A percentile compares a stretch with the other conserved stretches of the same genome.
phyloP scores from a whole-genome alignment of 345 rosid species.

The Hypericum perforatum region DNA sequence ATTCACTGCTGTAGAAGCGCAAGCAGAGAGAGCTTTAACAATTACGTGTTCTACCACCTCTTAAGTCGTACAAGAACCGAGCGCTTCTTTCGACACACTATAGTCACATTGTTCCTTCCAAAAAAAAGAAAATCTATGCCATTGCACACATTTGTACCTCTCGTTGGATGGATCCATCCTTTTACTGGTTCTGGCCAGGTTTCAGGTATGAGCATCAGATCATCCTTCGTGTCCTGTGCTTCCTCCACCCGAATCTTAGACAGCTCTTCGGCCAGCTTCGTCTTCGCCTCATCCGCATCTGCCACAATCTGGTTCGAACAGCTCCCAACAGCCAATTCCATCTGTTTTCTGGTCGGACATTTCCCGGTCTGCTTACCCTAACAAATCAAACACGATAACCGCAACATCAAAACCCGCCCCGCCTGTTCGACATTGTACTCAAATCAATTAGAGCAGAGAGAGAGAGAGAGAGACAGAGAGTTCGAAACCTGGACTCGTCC shows the following conservation, averaged over 20 bases:
- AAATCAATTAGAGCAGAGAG: conserved; percentile 6
- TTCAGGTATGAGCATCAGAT: no score
- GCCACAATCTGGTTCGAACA: conserved; percentile 15
- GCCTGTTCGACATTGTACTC: not conserved
- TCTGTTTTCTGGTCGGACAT: conserved; percentile 25
- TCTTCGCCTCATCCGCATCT: conserved; percentile 43
- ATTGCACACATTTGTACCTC: no score
- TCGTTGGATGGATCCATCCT: no score
- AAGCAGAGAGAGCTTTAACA: no score
- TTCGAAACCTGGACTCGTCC: conserved; percentile 37
- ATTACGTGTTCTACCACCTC: no score
- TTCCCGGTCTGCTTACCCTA: conserved; percentile 38
- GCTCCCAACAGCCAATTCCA: conserved; percentile 18
- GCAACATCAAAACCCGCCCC: conserved; percentile 1
- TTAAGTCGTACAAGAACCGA: no score
- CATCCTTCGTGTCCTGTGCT: conserved; percentile 19
- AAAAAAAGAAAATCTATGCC: no score
- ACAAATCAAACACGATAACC: conserved; percentile 4
- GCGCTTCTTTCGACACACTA: no score
- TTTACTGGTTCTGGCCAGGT: no score
- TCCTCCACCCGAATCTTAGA: conserved; percentile 71
- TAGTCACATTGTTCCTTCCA: no score
- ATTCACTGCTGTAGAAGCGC: no score
- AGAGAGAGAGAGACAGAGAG: conserved; percentile 1
- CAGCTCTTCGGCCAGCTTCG: conserved; percentile 58